phyloP scores from a whole-genome alignment of 495 filamentous ascomycete genomes.

The Beverwykella pulmonaria region DNA sequence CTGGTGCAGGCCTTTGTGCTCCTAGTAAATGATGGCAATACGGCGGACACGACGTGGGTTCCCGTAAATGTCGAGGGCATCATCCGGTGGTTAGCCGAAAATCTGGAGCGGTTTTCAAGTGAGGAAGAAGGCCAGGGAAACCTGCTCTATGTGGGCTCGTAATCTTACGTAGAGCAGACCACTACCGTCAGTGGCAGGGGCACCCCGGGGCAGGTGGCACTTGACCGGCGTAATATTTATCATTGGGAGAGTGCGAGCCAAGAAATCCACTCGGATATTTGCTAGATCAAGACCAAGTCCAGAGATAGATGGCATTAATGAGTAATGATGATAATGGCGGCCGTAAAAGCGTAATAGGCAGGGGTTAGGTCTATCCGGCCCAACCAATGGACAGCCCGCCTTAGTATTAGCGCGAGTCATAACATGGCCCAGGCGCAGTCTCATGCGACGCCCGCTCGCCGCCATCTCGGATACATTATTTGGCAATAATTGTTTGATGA shows the following conservation, averaged over 20 bases:
- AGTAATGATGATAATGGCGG: neutral
- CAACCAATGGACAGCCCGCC: conserved; percentile 8
- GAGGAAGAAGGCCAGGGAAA: conserved; percentile 17
- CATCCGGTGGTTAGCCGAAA: conserved; percentile 4
- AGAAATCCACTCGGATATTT: neutral
- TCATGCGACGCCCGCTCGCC: neutral
- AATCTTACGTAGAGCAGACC: neutral
- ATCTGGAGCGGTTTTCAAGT: conserved; percentile 6
- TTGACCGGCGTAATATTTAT: neutral
- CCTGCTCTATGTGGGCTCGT: conserved; percentile 13
- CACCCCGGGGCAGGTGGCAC: neutral
- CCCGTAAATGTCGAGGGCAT: neutral
- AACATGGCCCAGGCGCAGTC: neutral
- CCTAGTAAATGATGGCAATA: conserved; percentile 10
- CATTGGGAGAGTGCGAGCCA: neutral
- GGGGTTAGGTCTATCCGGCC: neutral
- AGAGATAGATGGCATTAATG: conserved; percentile 14
- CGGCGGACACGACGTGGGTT: conserved; percentile 11
- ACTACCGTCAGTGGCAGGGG: neutral
- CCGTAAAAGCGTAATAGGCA: neutral
- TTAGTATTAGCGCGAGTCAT: conserved; percentile 20
- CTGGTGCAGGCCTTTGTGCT: conserved; percentile 24
- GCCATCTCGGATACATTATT: neutral
- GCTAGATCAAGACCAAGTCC: conserved; percentile 2
- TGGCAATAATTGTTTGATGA: neutral